Conservation (phyloP, 2,329 filamentous ascomycete genomes). For the Penicillium digitatum region DNA sequence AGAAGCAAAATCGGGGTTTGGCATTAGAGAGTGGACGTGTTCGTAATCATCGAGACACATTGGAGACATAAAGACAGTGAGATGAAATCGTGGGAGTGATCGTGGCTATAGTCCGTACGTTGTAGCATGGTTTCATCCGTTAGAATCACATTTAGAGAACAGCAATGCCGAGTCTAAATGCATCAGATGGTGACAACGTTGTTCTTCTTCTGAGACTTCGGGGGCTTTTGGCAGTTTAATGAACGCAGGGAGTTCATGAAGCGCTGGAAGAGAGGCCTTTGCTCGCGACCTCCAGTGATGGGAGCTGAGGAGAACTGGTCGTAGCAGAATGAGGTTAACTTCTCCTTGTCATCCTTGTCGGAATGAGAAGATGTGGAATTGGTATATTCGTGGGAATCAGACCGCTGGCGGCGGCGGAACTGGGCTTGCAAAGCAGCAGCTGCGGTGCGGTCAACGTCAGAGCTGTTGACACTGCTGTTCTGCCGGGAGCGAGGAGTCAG, state of each 20-base stretch:
- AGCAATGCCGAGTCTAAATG: constrained; percentile 13
- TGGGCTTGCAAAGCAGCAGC: constrained; percentile 38
- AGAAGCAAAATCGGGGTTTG: background rate
- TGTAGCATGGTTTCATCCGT: constrained; percentile 1
- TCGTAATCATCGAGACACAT: constrained; percentile 14
- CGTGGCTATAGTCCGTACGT: constrained; percentile 8
- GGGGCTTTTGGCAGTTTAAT: constrained; percentile 20
- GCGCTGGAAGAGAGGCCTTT: constrained; percentile 17
- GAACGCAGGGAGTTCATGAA: constrained; percentile 23
- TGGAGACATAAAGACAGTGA: background rate
- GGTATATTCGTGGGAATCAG: constrained; percentile 26
- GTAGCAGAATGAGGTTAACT: constrained; percentile 31
- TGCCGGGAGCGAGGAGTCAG: constrained; percentile 28
- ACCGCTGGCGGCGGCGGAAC: constrained; percentile 32
- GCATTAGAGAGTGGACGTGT: constrained; percentile 11
- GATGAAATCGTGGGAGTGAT: constrained; percentile 14
- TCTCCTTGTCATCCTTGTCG: constrained; percentile 23
- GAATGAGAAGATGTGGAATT: constrained; percentile 12
- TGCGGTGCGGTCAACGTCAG: constrained; percentile 34
- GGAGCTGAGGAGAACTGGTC: constrained; percentile 28
- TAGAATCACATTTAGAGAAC: constrained; percentile 1
- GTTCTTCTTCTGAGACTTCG: constrained; percentile 11
- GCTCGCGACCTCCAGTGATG: constrained; percentile 15
- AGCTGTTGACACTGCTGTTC: constrained; percentile 23
- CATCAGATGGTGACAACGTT: constrained; percentile 19